phyloP scores from a whole-genome alignment of 176 grass and related monocot genomes.

The Canna indica region DNA sequence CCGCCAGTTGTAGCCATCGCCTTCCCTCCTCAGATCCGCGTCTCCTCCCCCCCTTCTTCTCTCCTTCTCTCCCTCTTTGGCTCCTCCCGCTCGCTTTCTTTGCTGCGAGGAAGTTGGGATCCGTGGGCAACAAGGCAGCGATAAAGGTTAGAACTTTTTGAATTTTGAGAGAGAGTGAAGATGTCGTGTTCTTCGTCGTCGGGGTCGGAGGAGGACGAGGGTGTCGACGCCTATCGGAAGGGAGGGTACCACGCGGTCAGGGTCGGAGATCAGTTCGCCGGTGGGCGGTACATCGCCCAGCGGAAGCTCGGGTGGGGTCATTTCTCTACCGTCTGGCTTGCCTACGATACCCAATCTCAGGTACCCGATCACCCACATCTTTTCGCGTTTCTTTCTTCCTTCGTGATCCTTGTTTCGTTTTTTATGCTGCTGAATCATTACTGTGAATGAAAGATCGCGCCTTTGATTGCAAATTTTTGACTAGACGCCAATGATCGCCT shows the following conservation, averaged over 20 bases:
- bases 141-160: constrained; percentile 5
- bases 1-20: constrained; percentile 9
- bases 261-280: constrained; percentile 66
- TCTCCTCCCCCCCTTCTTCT: background rate
- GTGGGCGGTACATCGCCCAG: constrained; percentile 73
- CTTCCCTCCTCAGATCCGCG: constrained; percentile 2
- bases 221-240: constrained; percentile 82
- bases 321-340: constrained; percentile 97
- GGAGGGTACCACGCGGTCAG: constrained; percentile 88
- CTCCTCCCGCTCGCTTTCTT: background rate
- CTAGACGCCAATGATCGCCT: background rate
- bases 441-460: background rate
- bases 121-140: background rate
- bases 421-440: background rate
- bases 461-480: background rate
- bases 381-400: background rate
- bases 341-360: constrained; percentile 61
- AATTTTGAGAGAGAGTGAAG: background rate
- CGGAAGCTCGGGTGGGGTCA: constrained; percentile 93
- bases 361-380: constrained; percentile 11
- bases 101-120: background rate
- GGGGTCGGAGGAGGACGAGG: constrained; percentile 84
- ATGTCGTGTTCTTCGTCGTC: constrained; percentile 68
- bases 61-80: background rate
- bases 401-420: background rate